These are phyloP conservation scores for Ilex asprella DNA, from an alignment of 257 asterid species.

Conservation along the genomic window DNA sequence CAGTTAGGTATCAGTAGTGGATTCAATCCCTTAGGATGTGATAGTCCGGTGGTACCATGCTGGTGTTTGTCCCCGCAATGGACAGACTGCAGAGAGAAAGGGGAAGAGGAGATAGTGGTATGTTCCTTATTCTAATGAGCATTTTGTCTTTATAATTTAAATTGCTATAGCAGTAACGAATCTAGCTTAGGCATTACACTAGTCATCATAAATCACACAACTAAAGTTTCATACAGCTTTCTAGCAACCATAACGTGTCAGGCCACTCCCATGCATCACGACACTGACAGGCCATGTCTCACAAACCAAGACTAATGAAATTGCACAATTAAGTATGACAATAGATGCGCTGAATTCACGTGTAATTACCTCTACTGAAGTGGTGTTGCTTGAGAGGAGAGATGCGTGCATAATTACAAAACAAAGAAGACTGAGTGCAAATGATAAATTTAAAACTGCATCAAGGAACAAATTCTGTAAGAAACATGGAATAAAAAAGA, in stretches of 20 bases:
- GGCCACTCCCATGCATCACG: neutral
- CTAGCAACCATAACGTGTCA: neutral
- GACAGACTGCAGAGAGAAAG: too few relatives aligned
- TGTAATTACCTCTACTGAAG: conserved; percentile 66
- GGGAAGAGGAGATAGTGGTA: too few relatives aligned
- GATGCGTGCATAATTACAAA: conserved; percentile 67
- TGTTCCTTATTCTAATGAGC: too few relatives aligned
- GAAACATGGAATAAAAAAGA: conserved; percentile 43
- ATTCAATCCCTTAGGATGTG: too few relatives aligned
- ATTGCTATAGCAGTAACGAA: too few relatives aligned
- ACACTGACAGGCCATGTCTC: neutral
- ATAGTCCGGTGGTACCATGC: too few relatives aligned
- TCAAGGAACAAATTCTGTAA: conserved; percentile 66
- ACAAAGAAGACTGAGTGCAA: conserved; percentile 81
- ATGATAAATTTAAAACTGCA: conserved; percentile 92
- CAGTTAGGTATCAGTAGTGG: conserved; percentile 1
- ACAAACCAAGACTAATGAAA: too few relatives aligned
- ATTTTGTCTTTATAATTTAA: too few relatives aligned
- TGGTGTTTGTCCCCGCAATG: too few relatives aligned
- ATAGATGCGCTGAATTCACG: neutral
- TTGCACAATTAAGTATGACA: neutral
- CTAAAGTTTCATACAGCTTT: neutral
- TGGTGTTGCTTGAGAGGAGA: conserved; percentile 69
- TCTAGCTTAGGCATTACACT: too few relatives aligned
- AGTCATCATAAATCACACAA: too few relatives aligned